Evolutionary conservation across 495 filamentous ascomycete genomes (phyloP).

Genomic region (Copromyces sp.): DNA sequence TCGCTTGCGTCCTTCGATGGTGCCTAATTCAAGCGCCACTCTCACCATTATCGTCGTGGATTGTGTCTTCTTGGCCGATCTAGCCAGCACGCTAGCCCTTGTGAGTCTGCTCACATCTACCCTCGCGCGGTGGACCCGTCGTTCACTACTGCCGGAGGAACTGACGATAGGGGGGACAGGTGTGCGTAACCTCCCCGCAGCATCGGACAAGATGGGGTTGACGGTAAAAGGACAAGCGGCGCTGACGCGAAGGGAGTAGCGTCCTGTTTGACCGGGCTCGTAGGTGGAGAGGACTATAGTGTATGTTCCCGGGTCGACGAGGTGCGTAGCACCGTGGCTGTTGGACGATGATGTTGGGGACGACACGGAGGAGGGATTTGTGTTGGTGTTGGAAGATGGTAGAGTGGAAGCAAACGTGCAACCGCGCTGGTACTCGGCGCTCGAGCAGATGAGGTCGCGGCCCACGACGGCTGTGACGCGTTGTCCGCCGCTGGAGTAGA

Average conservation of each 20-base stretch:
- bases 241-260: conserved; percentile 64
- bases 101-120: conserved; percentile 47
- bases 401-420: conserved; percentile 53
- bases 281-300: conserved; percentile 85
- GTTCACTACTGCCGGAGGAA: too few relatives aligned
- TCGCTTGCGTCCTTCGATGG: not conserved
- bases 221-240: conserved; percentile 46
- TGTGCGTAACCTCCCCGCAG: conserved; percentile 55
- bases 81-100: conserved; percentile 41
- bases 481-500: conserved; percentile 57
- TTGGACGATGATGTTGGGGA: not conserved
- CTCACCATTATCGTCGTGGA: conserved; percentile 36
- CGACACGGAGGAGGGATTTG: too few relatives aligned
- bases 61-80: not conserved
- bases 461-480: conserved; percentile 56
- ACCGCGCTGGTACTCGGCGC: conserved; percentile 74
- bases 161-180: conserved; percentile 35
- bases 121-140: conserved; percentile 24
- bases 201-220: conserved; percentile 49
- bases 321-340: conserved; percentile 6
- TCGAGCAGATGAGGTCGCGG: conserved; percentile 68
- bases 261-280: conserved; percentile 60
- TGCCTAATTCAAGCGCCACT: conserved; percentile 56
- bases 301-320: conserved; percentile 60
- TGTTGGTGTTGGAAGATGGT: not conserved